These are phyloP conservation scores for Epichloe amarillans DNA, from an alignment of 2,329 filamentous ascomycete species.

Conservation along the genomic window DNA sequence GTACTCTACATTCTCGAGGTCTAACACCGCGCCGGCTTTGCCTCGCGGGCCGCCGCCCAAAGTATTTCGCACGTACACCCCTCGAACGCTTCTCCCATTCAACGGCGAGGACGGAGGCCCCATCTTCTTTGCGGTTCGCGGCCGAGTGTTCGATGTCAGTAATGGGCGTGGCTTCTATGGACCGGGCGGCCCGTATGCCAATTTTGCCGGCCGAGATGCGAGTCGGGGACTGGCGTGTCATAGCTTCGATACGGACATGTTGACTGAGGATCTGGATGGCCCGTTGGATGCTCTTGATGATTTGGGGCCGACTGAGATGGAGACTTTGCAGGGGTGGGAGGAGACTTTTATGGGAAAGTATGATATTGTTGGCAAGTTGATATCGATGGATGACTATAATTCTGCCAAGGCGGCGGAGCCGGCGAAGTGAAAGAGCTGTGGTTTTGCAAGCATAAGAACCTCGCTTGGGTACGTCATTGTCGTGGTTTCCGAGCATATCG, in stretches of 20 bases:
- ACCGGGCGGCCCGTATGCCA: constrained; percentile 85
- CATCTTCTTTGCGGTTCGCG: constrained; percentile 85
- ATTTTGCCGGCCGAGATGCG: constrained; percentile 90
- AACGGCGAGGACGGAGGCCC: constrained; percentile 62
- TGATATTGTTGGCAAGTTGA: constrained; percentile 78
- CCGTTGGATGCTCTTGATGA: constrained; percentile 66
- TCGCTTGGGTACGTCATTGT: no score
- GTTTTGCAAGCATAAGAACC: no score
- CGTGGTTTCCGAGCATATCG: no score
- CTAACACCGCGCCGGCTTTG: constrained; percentile 31
- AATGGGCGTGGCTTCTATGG: constrained; percentile 89
- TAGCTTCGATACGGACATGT: constrained; percentile 89
- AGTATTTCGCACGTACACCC: constrained; percentile 60
- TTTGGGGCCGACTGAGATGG: constrained; percentile 61
- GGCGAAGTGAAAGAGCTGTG: neutral
- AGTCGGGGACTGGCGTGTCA: constrained; percentile 76
- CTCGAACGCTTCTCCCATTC: constrained; percentile 69
- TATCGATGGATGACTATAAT: constrained; percentile 35
- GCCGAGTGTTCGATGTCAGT: constrained; percentile 81
- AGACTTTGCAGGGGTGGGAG: constrained; percentile 82
- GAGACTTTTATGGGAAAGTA: constrained; percentile 91
- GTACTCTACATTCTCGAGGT: constrained; percentile 39
- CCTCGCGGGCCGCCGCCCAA: constrained; percentile 41
- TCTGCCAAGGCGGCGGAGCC: constrained; percentile 5
- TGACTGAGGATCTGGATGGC: constrained; percentile 79